Base-by-base conservation (phyloP, 2,329 filamentous ascomycete species). In the Aaosphaeria pasadenensis region DNA sequence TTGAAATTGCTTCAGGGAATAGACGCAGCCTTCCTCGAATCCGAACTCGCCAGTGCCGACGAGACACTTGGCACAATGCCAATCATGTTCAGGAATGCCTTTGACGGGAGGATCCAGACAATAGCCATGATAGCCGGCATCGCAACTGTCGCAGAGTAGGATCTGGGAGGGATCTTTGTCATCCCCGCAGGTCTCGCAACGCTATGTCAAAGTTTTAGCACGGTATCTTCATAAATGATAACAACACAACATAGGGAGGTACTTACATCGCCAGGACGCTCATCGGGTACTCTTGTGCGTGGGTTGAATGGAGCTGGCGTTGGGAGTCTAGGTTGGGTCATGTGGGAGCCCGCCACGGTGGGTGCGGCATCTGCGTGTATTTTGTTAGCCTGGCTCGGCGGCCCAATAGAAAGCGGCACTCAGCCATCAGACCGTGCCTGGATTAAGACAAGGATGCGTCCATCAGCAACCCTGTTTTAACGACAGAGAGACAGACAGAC, bases 31-130 rank as follows among this genome's bases (percentile, higher is more conserved):
- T 69, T 99, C 94, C 65, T 97, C 92, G 53, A 99, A 99, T 0
- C 94, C 94, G 62, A 96, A 99, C 56, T 97, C 91, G 36, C 92
- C 91, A 48, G 95, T 95, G 42, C 94, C 94, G 28, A 99, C 94
- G 29, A 99, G 81, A 67, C 94, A 99, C 62, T 91, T 84, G 0
- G 94, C 88, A 58, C 94, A 99, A 66, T 97, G 92, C 94, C 94
- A 99, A 63, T 97, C 94, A 45, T 85, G 80, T 28, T 94, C 88
- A 0, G 91, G 90, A 54, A 87, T 84, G 6, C 80, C 76, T 58
- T 86, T 87, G 39, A 95, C 74, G 2, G 88, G 89, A 32, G 91
- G 92, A 55, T 99, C 94, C 17, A 97, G 81, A 63, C 94, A 99
- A 50, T 84, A 80, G 59, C 87, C 88, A 66, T 99, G 94, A 62